Conservation (phyloP, 768 basidiomycete genomes). For the Coprinellus micaceus region DNA sequence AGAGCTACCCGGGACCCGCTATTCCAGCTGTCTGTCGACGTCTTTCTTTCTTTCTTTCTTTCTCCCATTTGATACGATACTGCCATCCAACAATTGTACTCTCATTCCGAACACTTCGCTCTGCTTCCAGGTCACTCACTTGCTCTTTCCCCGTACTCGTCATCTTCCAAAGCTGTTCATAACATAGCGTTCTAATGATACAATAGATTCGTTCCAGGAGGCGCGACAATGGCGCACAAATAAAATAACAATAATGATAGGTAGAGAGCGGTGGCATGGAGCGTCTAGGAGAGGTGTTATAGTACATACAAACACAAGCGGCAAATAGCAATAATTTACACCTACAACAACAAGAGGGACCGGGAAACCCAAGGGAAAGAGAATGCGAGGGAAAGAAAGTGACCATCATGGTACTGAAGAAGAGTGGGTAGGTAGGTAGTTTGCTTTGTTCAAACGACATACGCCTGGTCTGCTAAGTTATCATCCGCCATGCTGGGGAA, state of each 20-base stretch:
- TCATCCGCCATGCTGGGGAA: constrained; percentile 25
- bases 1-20: no score
- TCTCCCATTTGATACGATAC: no score
- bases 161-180: no score
- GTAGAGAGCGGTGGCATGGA: constrained; percentile 3
- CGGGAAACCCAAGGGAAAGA: no score
- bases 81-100: no score
- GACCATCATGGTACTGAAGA: not conserved
- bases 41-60: no score
- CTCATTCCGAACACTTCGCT: no score
- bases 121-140: no score
- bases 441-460: constrained; percentile 12
- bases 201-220: not conserved
- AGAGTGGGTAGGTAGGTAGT: not conserved
- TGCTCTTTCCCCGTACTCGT: no score
- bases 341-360: not conserved
- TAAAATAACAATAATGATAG: constrained; percentile 4
- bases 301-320: not conserved
- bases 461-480: constrained; percentile 23
- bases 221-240: not conserved
- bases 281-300: not conserved
- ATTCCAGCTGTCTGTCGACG: no score
- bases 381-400: no score
- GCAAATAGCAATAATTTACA: not conserved
- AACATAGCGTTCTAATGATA: not conserved